phyloP scores from a whole-genome alignment of 768 basidiomycete genomes.

The Collybia sp. region DNA sequence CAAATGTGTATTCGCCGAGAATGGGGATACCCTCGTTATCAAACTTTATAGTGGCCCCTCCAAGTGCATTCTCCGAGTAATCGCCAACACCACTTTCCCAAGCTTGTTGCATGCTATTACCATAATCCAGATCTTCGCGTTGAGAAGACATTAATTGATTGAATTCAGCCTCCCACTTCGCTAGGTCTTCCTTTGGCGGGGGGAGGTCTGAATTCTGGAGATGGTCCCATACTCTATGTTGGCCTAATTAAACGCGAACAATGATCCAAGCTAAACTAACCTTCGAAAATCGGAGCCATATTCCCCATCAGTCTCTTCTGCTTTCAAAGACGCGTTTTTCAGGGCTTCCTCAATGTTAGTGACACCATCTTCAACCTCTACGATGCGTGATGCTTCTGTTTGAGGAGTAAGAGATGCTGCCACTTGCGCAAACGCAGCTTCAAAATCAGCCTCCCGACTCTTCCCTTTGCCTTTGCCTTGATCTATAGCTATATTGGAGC shows the following conservation, averaged over 20 bases:
- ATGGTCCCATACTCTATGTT: conserved; percentile 55
- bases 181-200: conserved; percentile 57
- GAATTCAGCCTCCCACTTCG: conserved; percentile 82
- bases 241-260: too few relatives aligned
- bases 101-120: conserved; percentile 53
- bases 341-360: conserved; percentile 34
- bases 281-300: conserved; percentile 42
- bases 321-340: conserved; percentile 28
- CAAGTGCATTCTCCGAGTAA: conserved; percentile 25
- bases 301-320: conserved; percentile 14
- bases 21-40: conserved; percentile 75
- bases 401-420: conserved; percentile 47
- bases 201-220: conserved; percentile 54
- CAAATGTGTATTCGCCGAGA: conserved; percentile 71
- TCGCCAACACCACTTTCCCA: conserved; percentile 58
- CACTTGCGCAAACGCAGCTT: conserved; percentile 76
- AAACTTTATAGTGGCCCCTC: conserved; percentile 38
- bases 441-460: conserved; percentile 71
- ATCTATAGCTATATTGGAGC: conserved; percentile 15
- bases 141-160: conserved; percentile 70
- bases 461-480: conserved; percentile 74
- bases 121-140: conserved; percentile 64
- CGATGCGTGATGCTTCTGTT: conserved; percentile 42
- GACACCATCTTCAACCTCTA: conserved; percentile 44
- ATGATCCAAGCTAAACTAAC: conserved; percentile 27